Evolutionary conservation across 2,329 filamentous ascomycete species (phyloP), one percentile per base, ranked within the genome.

Genomic region (Sporothrix protearum): DNA sequence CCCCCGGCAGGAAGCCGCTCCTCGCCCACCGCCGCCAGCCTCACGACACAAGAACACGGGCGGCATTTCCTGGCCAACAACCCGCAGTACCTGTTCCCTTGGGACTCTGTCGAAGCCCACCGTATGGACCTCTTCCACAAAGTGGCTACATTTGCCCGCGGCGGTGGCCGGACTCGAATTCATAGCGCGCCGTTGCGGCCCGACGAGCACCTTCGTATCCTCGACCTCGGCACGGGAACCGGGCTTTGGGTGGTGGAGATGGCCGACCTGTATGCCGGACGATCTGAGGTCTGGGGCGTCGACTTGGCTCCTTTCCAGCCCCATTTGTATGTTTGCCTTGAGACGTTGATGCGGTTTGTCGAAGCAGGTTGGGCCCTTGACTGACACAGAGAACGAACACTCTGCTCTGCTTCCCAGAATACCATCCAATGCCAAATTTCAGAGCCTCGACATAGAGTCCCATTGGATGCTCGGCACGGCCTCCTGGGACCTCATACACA

Each of bases 181-280:
- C 78, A 79, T 47, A 75, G 68, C 25, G 75, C 78, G 1, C 81
- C 81, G 1, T 80, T 82, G 69, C 45, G 72, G 70, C 33, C 55
- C 39, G n/a, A 72, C 71, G 45, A 72, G n/a, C 72, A 73, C 66
- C 69, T 73, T 28, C 72, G 69, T 39, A 84, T 91, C 64, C 78
- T 91, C 55, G 89, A 91, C 77, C 78, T 97, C 70, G 95, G 94
- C 55, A 94, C 91, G 74, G 95, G 94, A 25, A 97, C 93, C 0
- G 94, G 93, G 51, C 95, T 97, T 73, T 98, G 95, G 95, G 88
- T 91, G 53, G 92, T 96, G 76, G 91, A 95, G 75, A 91, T 97
- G 81, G 91, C 92, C 74, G 89, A 92, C 25, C 45, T 69, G 1
- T 73, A 74, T 45, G 66, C 61, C 8, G 61, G 53, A 25, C 69